Base-by-base conservation (phyloP, 2,329 filamentous ascomycete genomes). In the Paraphoma chrysanthemicola region DNA sequence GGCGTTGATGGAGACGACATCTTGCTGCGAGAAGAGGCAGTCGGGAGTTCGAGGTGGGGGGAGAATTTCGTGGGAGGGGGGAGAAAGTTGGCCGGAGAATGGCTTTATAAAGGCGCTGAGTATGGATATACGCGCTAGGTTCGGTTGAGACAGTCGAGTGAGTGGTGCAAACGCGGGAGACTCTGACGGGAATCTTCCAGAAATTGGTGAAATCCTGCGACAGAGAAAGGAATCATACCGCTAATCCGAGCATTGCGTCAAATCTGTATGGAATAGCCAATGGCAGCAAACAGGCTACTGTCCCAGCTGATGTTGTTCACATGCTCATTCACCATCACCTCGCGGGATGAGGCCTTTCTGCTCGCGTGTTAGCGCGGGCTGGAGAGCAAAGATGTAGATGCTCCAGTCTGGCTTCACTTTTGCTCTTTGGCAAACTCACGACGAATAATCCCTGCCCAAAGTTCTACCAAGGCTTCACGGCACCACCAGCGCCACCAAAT, bases 391-490 rank as follows among this genome's bases (percentile, higher is more conserved):
- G 6, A 30, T 16, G 29, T 38, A 12, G 41, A 51, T 23, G 7
- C 16, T 17, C 14, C 10, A 31, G 17, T 7, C 16, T 38, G 18
- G n/a, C 9, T 42, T 39, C 14, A 9, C 42, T 53, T 43, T 41
- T 48, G 11, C 23, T 48, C 51, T 48, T 53, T 47, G 38, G 44
- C 43, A 52, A 53, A 47, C 44, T 48, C 18, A 41, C 16, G 12
- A 29, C 31, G 33, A 28, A 48, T 23, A 29, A 31, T 39, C 33
- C 18, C 46, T 41, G 18, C 33, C 46, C 31, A n/a, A 51, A n/a
- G 2, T 14, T 16, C n/a, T 17, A 44, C 9, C 31, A n/a, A 14
- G 2, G 29, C 30, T 44, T 36, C 39, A 16, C 30, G 23, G 23
- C 39, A 38, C 5, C 28, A 23, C 11, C 36, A 36, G 14, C 29